Conservation (phyloP, 306 rosid species). For the Fagus crenata region DNA sequence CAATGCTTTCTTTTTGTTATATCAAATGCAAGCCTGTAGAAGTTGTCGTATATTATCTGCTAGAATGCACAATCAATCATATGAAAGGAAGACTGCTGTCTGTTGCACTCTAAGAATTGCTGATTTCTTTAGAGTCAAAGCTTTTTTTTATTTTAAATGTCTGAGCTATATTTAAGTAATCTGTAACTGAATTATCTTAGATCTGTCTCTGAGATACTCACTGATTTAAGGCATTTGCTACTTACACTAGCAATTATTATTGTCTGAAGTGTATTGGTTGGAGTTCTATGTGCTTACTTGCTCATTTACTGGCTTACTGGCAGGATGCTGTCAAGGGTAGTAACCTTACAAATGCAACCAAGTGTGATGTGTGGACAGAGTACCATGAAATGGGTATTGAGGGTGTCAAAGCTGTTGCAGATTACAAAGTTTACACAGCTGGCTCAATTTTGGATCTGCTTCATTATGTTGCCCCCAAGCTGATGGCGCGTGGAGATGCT, state of each 20-base stretch:
- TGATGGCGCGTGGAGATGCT: conserved; percentile 77
- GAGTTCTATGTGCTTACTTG: conserved; percentile 18
- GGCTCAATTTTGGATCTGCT: conserved; percentile 66
- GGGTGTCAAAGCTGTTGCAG: conserved; percentile 70
- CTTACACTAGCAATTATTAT: conserved; percentile 9
- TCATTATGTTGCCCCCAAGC: conserved; percentile 70
- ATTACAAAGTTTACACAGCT: conserved; percentile 69
- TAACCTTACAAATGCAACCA: conserved; percentile 49
- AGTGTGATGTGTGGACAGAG: conserved; percentile 82
- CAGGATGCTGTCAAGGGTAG: conserved; percentile 69
- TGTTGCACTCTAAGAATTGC: neutral
- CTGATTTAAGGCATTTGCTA: conserved; percentile 8
- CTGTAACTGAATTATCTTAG: neutral
- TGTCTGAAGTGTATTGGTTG: conserved; percentile 16
- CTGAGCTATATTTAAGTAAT: neutral
- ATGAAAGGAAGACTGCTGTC: neutral
- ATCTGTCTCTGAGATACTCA: neutral
- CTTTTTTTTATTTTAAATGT: too few relatives aligned
- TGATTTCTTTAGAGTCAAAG: conserved; percentile 9
- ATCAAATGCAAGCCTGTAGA: neutral
- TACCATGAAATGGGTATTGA: conserved; percentile 78
- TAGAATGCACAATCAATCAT: neutral
- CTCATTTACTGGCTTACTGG: conserved; percentile 30
- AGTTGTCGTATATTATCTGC: neutral
- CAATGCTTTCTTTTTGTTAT: neutral